Percentiles rank a stretch among this genome's conserved stretches.
These are phyloP conservation scores for Colletotrichum cereale DNA, from an alignment of 2,329 filamentous ascomycete genomes.

Conservation along the genomic window DNA sequence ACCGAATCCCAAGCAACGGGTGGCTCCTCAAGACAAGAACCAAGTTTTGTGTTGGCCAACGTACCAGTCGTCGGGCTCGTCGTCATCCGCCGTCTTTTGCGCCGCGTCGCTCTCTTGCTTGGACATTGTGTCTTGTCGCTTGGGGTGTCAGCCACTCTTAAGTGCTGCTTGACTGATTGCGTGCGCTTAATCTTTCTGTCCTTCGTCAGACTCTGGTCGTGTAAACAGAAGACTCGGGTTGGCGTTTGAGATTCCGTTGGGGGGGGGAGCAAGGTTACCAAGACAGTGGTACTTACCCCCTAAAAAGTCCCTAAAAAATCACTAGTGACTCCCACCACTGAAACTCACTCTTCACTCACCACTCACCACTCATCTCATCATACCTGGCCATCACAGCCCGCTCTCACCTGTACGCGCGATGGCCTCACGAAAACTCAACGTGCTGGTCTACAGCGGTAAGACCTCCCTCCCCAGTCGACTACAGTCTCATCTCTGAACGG, in stretches of 20 bases:
- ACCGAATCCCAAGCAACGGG: neutral
- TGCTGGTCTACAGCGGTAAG: conserved; percentile 91
- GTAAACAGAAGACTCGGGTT: conserved; percentile 23
- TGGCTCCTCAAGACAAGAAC: neutral
- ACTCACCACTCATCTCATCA: conserved; percentile 13
- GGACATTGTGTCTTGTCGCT: conserved; percentile 57
- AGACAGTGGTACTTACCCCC: too few species aligned
- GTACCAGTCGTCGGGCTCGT: conserved; percentile 97
- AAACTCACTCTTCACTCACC: conserved; percentile 19
- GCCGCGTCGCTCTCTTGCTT: conserved; percentile 63
- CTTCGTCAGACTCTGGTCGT: neutral
- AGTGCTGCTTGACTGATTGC: neutral
- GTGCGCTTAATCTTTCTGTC: neutral
- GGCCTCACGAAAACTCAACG: conserved; percentile 81
- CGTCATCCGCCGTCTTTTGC: conserved; percentile 68
- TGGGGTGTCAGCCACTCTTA: neutral
- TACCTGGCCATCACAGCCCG: conserved; percentile 18
- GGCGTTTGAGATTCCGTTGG: conserved; percentile 18
- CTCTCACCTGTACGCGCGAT: conserved; percentile 56
- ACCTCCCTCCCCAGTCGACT: conserved; percentile 38
- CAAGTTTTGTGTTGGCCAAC: conserved; percentile 43
- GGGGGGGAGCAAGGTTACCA: neutral
- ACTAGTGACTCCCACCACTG: neutral
- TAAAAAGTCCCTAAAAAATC: conserved; percentile 28
- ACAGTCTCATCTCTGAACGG: conserved; percentile 41